Evolutionary conservation across 1,139 yeast genomes (phyloP).

Genomic region (Zhuliangozyma parablackwelliae): DNA sequence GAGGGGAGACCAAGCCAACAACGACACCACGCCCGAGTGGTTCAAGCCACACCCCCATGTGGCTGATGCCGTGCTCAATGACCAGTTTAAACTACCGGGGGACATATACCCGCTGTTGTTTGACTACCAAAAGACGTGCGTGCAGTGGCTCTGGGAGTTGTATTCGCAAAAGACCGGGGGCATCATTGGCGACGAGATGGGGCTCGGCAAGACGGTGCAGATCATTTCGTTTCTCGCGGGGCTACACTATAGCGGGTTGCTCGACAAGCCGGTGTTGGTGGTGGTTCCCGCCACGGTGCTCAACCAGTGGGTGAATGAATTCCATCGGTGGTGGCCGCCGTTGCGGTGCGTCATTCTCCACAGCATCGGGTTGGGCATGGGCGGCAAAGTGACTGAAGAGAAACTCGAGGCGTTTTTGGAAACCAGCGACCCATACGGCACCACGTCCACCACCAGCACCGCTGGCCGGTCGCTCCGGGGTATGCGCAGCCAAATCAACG

Average conservation of each 20-base stretch:
- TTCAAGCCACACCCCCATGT: slow-evolving; percentile 69
- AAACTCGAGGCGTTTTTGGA: slow-evolving; percentile 48
- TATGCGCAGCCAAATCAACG: slow-evolving; percentile 34
- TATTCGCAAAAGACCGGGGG: slow-evolving; percentile 89
- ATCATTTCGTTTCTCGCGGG: slow-evolving; percentile 88
- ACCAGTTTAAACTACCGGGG: slow-evolving; percentile 75
- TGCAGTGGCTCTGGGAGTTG: slow-evolving; percentile 76
- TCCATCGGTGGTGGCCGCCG: slow-evolving; percentile 98
- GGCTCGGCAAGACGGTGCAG: slow-evolving; percentile 92
- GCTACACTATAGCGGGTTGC: slow-evolving; percentile 70
- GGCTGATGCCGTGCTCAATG: slow-evolving; percentile 71
- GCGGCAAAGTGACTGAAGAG: slow-evolving; percentile 41
- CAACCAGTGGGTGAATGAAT: slow-evolving; percentile 94
- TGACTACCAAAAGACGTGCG: slow-evolving; percentile 92
- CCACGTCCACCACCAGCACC: slow-evolving; percentile 20
- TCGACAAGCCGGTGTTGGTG: slow-evolving; percentile 74
- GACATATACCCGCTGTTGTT: slow-evolving; percentile 83
- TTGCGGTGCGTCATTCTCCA: slow-evolving; percentile 81
- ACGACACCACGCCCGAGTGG: slow-evolving; percentile 43
- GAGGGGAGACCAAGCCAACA: slow-evolving; percentile 23
- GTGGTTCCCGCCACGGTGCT: slow-evolving; percentile 97
- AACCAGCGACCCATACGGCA: slow-evolving; percentile 37
- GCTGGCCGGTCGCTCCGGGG: slow-evolving; percentile 15
- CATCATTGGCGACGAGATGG: slow-evolving; percentile 97
- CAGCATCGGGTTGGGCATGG: slow-evolving; percentile 90